Evolutionary conservation across 306 rosid genomes (phyloP).

Genomic region (Malus domestica): DNA sequence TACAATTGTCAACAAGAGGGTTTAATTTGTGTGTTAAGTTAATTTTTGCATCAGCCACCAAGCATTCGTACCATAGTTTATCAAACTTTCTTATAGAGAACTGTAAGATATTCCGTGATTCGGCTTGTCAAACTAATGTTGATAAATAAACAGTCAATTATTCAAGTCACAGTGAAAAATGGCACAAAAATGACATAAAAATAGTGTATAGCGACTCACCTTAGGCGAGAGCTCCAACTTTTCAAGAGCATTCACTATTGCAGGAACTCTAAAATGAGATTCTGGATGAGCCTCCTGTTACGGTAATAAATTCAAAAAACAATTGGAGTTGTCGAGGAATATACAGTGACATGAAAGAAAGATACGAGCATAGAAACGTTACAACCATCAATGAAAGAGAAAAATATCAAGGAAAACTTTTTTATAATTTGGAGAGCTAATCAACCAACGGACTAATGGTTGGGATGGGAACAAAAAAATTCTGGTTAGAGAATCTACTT

Average conservation of each 20-base stretch:
- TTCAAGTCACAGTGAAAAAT: neutral
- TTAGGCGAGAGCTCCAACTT: constrained; percentile 64
- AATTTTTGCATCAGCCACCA: neutral
- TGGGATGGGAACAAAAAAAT: too few species aligned
- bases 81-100: neutral
- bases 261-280: constrained; percentile 88
- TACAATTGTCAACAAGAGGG: too few species aligned
- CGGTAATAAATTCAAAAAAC: constrained; percentile 1
- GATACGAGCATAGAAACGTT: neutral
- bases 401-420: too few species aligned
- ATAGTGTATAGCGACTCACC: constrained; percentile 22
- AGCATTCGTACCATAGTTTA: neutral
- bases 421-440: too few species aligned
- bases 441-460: too few species aligned
- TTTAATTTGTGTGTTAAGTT: too few species aligned
- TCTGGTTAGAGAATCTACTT: too few species aligned
- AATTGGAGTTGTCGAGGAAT: neutral
- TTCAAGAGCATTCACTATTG: constrained; percentile 56
- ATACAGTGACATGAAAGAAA: constrained; percentile 7
- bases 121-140: neutral
- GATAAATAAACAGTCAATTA: neutral
- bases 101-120: neutral
- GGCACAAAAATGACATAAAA: neutral
- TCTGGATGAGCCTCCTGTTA: constrained; percentile 95
- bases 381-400: neutral